A percentile compares a stretch with the other conserved stretches of the same genome.
phyloP scores from a whole-genome alignment of 2,329 filamentous ascomycete genomes.

The Aureobasidium sp. region DNA sequence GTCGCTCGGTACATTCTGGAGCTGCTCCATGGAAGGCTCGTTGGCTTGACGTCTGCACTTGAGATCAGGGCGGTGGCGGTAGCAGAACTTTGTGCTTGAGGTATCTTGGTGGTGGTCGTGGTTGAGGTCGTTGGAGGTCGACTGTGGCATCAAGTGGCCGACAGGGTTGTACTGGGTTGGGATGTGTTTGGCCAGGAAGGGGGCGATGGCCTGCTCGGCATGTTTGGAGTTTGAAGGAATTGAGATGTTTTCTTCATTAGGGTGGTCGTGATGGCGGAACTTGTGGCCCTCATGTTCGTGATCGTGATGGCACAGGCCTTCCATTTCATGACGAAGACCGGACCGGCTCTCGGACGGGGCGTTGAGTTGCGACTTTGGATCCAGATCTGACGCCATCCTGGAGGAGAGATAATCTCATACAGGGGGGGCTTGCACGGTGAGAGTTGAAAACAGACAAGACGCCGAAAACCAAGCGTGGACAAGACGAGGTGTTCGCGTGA shows the following conservation, averaged over 20 bases:
- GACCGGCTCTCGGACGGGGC: neutral
- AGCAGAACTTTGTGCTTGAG: constrained; percentile 74
- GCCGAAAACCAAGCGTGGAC: neutral
- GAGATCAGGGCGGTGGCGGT: constrained; percentile 85
- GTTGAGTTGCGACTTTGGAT: neutral
- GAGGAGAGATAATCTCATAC: neutral
- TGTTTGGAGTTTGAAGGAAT: constrained; percentile 48
- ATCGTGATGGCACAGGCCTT: constrained; percentile 25
- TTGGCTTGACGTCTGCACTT: constrained; percentile 90
- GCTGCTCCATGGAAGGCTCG: constrained; percentile 89
- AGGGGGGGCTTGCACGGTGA: neutral
- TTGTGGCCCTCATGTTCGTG: constrained; percentile 26
- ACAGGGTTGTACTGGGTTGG: constrained; percentile 79
- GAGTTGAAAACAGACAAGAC: neutral
- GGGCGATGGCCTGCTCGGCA: constrained; percentile 70
- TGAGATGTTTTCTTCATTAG: constrained; percentile 29
- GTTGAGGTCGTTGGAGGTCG: constrained; percentile 24
- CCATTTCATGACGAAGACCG: constrained; percentile 14
- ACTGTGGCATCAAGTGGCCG: constrained; percentile 35
- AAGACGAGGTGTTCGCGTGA: neutral
- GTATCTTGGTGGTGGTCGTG: constrained; percentile 3
- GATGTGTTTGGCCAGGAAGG: constrained; percentile 86
- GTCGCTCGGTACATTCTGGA: constrained; percentile 60
- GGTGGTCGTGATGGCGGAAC: constrained; percentile 16
- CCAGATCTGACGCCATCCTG: constrained; percentile 11